Percentiles rank a stretch among this genome's conserved stretches.
These are phyloP conservation scores for Camelina laxa DNA, from an alignment of 345 rosid genomes.

Conservation along the genomic window DNA sequence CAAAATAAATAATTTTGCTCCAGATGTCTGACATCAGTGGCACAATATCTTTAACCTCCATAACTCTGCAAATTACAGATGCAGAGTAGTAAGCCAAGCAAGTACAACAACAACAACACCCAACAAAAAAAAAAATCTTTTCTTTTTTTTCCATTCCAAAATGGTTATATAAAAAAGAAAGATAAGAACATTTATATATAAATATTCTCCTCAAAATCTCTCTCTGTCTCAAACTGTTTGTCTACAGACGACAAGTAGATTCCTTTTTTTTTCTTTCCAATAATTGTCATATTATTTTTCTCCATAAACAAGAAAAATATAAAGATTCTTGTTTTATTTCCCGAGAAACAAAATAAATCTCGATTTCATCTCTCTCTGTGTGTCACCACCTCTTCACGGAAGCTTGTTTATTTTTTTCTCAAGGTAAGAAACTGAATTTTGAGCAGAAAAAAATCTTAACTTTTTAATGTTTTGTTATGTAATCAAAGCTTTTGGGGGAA, in stretches of 20 bases:
- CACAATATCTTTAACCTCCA: slow-evolving; percentile 28
- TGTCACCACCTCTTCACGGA: slow-evolving; percentile 16
- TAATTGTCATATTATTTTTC: slow-evolving; percentile 44
- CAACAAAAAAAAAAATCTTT: slow-evolving; percentile 26
- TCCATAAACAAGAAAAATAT: background rate
- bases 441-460: background rate
- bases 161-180: background rate
- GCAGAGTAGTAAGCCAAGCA: slow-evolving; percentile 31
- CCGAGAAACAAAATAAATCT: slow-evolving; percentile 26
- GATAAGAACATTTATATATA: slow-evolving; percentile 36
- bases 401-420: slow-evolving; percentile 30
- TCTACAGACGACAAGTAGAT: slow-evolving; percentile 45
- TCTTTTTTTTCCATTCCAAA: background rate
- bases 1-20: slow-evolving; percentile 5
- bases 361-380: slow-evolving; percentile 29
- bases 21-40: slow-evolving; percentile 37
- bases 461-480: background rate
- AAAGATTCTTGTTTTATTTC: slow-evolving; percentile 39
- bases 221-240: slow-evolving; percentile 45
- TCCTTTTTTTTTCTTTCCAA: slow-evolving; percentile 39
- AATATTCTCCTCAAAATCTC: slow-evolving; percentile 35
- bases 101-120: slow-evolving; percentile 27
- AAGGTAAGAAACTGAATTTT: slow-evolving; percentile 28
- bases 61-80: slow-evolving; percentile 23
- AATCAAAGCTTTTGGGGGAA: background rate